phyloP scores from a whole-genome alignment of 495 filamentous ascomycete genomes.

The Penicillium lividum region DNA sequence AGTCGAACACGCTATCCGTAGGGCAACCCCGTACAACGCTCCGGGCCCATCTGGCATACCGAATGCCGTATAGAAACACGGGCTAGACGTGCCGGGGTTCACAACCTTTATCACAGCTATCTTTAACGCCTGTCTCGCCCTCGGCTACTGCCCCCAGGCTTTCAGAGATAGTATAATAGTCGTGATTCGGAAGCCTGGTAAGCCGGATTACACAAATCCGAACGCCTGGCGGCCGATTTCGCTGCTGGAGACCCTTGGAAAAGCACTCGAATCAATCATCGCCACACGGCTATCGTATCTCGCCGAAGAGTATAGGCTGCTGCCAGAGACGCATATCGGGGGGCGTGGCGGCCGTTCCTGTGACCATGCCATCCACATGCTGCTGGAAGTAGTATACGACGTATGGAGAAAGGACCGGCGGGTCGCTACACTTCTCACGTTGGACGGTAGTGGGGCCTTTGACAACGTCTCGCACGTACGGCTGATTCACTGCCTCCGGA shows the following conservation, averaged over 20 bases:
- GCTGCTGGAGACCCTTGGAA: conserved; percentile 11
- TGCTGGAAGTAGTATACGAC: conserved; percentile 19
- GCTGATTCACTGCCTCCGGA: background rate
- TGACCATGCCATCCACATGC: conserved; percentile 22
- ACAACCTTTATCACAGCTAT: background rate
- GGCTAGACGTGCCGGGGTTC: too few relatives aligned
- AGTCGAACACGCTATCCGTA: too few relatives aligned
- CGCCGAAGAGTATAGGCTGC: conserved; percentile 19
- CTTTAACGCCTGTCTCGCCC: background rate
- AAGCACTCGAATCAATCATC: conserved; percentile 23
- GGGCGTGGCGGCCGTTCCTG: conserved; percentile 18
- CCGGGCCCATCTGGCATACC: too few relatives aligned
- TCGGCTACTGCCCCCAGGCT: background rate
- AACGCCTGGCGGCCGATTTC: too few relatives aligned
- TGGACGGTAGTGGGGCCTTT: conserved; percentile 24
- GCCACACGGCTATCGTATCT: conserved; percentile 15
- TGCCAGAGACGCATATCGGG: conserved; percentile 24
- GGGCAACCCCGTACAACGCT: too few relatives aligned
- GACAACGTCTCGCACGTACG: conserved; percentile 11
- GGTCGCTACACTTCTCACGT: conserved; percentile 19
- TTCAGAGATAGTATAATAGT: background rate
- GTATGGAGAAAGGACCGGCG: conserved; percentile 18
- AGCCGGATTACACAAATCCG: too few relatives aligned
- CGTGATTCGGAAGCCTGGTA: background rate
- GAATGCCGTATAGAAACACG: too few relatives aligned